Base-by-base conservation (phyloP, 495 filamentous ascomycete species). In the Aspergillus haitiensis region DNA sequence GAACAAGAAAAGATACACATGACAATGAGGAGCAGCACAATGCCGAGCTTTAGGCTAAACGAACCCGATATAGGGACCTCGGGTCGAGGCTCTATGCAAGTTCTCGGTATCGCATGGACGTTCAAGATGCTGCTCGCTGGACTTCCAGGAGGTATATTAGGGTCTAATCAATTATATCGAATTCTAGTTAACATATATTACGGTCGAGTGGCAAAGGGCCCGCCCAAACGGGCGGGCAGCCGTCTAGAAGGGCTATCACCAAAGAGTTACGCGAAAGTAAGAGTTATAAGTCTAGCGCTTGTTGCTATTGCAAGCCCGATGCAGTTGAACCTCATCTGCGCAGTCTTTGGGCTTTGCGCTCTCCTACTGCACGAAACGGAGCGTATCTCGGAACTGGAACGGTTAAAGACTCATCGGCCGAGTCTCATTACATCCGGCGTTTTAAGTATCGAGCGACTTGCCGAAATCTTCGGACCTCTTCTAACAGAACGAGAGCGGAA, bases 131-230 rank as follows among this genome's bases (percentile, higher is more conserved):
- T 94, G 7, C 71, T 94, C 13, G 77, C 82, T 7, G 88, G 86
- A 6, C 71, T 94, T 1, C 90, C 90, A 0, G 86, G 84, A 2
- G 90, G 90, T 2, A 85, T 93, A 39, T 74, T 94, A 10, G 90
- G 90, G 12, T 88, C 87, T 27, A 64, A 82, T 37, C 71, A 76
- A 21, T 68, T 92, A 27, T 92, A 91, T 60, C 82, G 86, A 48
- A 79, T 82, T 4, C 65, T 93, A 12, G 81, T 86, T 31, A 78
- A 79, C 34, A 86, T 94, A 35, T 81, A 84, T 45, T 74, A 74
- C 34, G 81, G 85, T 46, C 75, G 82, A 13, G 74, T 79, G 56
- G 73, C 71, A 0, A 78, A 80, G 49, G 72, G 78, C 2, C 81
- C 83, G 48, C 67, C 76, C 6, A 60, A 59, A 16, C 49, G 52